Conservation (phyloP, 805 yeast species). For the Metschnikowia kofuensis region DNA sequence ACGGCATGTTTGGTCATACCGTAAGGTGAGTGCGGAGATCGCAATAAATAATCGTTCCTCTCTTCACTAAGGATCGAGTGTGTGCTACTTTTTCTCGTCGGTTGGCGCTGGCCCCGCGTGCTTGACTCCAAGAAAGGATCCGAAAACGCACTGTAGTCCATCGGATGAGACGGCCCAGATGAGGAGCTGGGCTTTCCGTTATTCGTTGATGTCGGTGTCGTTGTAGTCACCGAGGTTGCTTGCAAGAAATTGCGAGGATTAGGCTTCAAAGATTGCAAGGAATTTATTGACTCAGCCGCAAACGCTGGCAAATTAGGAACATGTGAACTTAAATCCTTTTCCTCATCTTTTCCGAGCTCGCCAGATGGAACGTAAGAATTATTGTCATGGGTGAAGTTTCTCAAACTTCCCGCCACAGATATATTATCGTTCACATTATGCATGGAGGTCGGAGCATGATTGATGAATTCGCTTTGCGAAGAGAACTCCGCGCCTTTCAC, state of each 20-base stretch:
- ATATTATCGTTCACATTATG: constrained; percentile 14
- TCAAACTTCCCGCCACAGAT: constrained; percentile 14
- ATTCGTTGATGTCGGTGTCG: neutral
- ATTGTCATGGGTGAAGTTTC: constrained; percentile 10
- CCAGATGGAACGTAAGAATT: constrained; percentile 9
- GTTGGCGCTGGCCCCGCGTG: constrained; percentile 13
- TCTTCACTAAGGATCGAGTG: constrained; percentile 16
- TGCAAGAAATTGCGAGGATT: constrained; percentile 14
- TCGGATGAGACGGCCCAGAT: constrained; percentile 1
- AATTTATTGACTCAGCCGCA: constrained; percentile 24
- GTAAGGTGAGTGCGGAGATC: constrained; percentile 14
- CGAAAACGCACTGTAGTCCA: constrained; percentile 18
- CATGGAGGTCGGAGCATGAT: constrained; percentile 12
- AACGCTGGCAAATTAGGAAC: constrained; percentile 4
- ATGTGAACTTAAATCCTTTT: constrained; percentile 3
- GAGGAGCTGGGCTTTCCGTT: constrained; percentile 1
- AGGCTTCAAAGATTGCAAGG: constrained; percentile 21
- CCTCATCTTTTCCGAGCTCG: constrained; percentile 10
- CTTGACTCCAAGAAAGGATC: constrained; percentile 24
- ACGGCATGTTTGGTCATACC: constrained; percentile 3
- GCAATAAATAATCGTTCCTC: constrained; percentile 4
- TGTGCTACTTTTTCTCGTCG: constrained; percentile 13
- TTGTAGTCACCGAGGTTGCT: constrained; percentile 18
- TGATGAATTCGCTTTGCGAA: constrained; percentile 9
- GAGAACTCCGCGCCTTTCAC: neutral